phyloP scores from a whole-genome alignment of 345 rosid species.

The Isatis tinctoria region DNA sequence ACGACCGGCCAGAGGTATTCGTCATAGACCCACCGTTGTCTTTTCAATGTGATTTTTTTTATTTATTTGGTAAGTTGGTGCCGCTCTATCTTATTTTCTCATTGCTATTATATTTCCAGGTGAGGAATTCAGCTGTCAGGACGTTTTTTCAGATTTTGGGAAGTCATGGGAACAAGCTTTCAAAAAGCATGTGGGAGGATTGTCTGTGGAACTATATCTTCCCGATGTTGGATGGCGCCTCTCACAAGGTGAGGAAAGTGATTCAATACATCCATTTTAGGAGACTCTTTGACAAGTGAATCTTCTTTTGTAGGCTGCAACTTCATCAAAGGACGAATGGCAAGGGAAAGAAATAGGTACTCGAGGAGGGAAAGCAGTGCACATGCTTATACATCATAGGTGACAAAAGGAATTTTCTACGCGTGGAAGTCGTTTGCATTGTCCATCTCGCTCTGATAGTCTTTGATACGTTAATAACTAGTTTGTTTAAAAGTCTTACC shows the following conservation, averaged over 20 bases:
- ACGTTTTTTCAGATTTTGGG: constrained; percentile 93
- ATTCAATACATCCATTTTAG: background rate
- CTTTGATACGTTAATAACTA: constrained; percentile 14
- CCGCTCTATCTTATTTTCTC: background rate
- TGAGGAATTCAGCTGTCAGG: constrained; percentile 94
- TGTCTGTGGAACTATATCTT: constrained; percentile 96
- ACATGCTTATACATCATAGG: constrained; percentile 99
- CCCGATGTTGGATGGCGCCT: constrained; percentile 81
- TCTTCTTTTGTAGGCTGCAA: constrained; percentile 69
- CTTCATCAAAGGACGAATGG: constrained; percentile 98
- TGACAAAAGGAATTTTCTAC: constrained; percentile 16
- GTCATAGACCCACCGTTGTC: constrained; percentile 15
- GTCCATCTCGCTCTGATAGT: background rate
- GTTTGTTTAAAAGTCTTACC: background rate
- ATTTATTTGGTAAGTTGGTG: background rate
- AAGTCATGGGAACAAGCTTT: constrained; percentile 89
- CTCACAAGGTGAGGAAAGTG: constrained; percentile 72
- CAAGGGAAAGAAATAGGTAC: constrained; percentile 96
- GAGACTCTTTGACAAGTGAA: constrained; percentile 17
- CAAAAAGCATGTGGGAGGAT: constrained; percentile 95
- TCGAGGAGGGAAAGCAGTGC: constrained; percentile 93
- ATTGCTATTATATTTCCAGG: constrained; percentile 42
- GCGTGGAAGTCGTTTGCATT: constrained; percentile 1
- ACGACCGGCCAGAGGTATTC: constrained; percentile 95
- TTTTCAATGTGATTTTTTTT: background rate